These are phyloP conservation scores for Xylariaceae sp. DNA, from an alignment of 2,329 filamentous ascomycete species.

Conservation along the genomic window DNA sequence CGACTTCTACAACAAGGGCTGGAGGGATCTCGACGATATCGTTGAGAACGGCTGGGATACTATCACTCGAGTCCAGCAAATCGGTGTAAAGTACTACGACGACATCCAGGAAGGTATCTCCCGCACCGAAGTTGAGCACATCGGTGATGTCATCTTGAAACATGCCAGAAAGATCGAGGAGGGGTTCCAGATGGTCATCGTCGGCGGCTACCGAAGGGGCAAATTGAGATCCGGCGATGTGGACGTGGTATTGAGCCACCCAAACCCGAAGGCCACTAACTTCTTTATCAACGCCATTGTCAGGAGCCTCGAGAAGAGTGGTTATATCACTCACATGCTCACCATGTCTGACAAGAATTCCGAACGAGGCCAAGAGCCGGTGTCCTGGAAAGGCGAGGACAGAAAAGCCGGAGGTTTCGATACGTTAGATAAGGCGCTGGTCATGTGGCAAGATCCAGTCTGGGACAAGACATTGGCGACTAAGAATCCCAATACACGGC, in stretches of 20 bases:
- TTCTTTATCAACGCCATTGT: slow-evolving; percentile 74
- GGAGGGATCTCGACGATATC: slow-evolving; percentile 82
- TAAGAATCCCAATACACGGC: slow-evolving; percentile 71
- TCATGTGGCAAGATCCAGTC: slow-evolving; percentile 80
- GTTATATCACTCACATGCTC: slow-evolving; percentile 80
- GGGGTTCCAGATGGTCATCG: slow-evolving; percentile 59
- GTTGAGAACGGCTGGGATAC: slow-evolving; percentile 76
- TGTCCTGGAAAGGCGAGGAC: slow-evolving; percentile 50
- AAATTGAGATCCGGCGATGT: slow-evolving; percentile 76
- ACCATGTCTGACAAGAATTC: slow-evolving; percentile 67
- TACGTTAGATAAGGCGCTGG: slow-evolving; percentile 83
- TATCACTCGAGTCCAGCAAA: slow-evolving; percentile 80
- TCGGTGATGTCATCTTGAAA: slow-evolving; percentile 59
- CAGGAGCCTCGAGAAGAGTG: slow-evolving; percentile 62
- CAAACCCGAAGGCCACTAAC: slow-evolving; percentile 63
- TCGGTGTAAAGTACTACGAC: slow-evolving; percentile 90
- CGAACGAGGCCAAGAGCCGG: slow-evolving; percentile 64
- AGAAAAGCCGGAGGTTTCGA: slow-evolving; percentile 67
- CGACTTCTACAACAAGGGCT: slow-evolving; percentile 77
- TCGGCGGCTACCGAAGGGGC: slow-evolving; percentile 79
- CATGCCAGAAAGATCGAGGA: slow-evolving; percentile 64
- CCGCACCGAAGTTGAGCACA: slow-evolving; percentile 68
- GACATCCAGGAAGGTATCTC: slow-evolving; percentile 74
- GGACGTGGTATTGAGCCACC: slow-evolving; percentile 81
- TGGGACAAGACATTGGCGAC: slow-evolving; percentile 40